Evolutionary conservation across 2,329 filamentous ascomycete genomes (phyloP).

Genomic region (Colletotrichum melonis): DNA sequence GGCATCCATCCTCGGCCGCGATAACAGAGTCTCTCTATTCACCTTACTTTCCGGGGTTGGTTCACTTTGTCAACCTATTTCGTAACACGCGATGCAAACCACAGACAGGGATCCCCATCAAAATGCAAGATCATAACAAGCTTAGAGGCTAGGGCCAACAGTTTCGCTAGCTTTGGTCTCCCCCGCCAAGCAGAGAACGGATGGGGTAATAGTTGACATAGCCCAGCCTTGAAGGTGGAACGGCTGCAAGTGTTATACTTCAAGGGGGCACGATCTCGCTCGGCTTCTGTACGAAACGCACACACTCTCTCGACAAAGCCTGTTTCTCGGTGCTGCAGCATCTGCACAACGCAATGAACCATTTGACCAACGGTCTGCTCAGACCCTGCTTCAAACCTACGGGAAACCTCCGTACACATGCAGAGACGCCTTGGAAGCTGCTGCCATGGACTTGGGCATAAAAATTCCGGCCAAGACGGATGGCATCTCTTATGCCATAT

Average conservation of each 20-base stretch:
- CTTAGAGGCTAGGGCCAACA: background rate
- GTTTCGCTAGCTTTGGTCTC: background rate
- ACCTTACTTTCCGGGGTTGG: background rate
- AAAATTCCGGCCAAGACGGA: background rate
- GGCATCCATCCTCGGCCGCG: constrained; percentile 4
- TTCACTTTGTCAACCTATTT: constrained; percentile 23
- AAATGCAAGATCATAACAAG: constrained; percentile 1
- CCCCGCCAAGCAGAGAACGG: constrained; percentile 20
- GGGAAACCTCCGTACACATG: constrained; percentile 20
- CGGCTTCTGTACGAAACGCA: constrained; percentile 30
- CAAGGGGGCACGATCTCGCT: constrained; percentile 35
- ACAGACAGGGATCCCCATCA: constrained; percentile 13
- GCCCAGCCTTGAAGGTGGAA: constrained; percentile 19
- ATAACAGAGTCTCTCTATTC: constrained; percentile 15
- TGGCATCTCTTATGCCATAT: constrained; percentile 22
- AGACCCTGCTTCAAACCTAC: constrained; percentile 31
- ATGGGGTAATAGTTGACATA: constrained; percentile 14
- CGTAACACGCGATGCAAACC: constrained; percentile 24
- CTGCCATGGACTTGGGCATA: constrained; percentile 16
- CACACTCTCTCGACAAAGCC: constrained; percentile 20
- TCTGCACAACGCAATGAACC: constrained; percentile 26
- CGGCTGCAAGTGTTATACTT: constrained; percentile 29
- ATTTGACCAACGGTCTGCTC: background rate
- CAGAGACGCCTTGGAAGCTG: background rate
- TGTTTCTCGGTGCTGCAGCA: constrained; percentile 34